Conservation (phyloP, 768 basidiomycete genomes). For the Fistulinella prunicolor region DNA sequence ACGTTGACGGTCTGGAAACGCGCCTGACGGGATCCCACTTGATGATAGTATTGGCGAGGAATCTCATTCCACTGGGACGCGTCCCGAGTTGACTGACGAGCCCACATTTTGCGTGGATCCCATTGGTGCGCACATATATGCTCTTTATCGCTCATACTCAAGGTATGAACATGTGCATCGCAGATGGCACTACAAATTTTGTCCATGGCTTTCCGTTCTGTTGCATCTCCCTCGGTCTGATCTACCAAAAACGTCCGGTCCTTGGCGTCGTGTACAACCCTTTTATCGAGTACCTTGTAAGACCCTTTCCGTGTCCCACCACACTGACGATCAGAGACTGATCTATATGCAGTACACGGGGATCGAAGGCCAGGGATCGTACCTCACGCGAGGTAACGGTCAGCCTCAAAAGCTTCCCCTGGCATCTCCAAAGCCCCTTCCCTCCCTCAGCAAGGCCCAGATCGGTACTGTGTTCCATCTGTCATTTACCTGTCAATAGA, state of each 20-base stretch:
- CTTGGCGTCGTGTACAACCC: conserved; percentile 94
- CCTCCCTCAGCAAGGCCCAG: conserved; percentile 67
- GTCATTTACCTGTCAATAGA: not conserved
- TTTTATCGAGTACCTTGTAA: conserved; percentile 78
- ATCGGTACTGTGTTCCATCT: conserved; percentile 45
- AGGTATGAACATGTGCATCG: not conserved
- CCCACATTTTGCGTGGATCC: conserved; percentile 98
- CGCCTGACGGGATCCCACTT: not conserved
- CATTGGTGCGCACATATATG: conserved; percentile 62
- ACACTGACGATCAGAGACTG: not conserved
- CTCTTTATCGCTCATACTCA: not conserved
- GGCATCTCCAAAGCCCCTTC: conserved; percentile 56
- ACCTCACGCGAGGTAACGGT: conserved; percentile 50
- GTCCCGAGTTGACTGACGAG: conserved; percentile 70
- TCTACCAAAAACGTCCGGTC: conserved; percentile 76
- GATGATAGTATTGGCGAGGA: conserved; percentile 85
- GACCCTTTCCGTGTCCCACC: not conserved
- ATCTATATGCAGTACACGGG: conserved; percentile 79
- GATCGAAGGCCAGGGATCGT: conserved; percentile 76
- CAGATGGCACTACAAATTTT: conserved; percentile 89
- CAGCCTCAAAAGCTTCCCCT: conserved; percentile 64
- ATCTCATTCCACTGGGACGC: conserved; percentile 75
- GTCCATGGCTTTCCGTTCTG: conserved; percentile 83
- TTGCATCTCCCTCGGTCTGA: conserved; percentile 88
- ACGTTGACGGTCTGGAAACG: not conserved